A percentile compares a stretch with the other conserved stretches of the same genome.
These are phyloP conservation scores for Diversispora eburnea DNA, from an alignment of 192 early-diverging fungal species.

Conservation along the genomic window DNA sequence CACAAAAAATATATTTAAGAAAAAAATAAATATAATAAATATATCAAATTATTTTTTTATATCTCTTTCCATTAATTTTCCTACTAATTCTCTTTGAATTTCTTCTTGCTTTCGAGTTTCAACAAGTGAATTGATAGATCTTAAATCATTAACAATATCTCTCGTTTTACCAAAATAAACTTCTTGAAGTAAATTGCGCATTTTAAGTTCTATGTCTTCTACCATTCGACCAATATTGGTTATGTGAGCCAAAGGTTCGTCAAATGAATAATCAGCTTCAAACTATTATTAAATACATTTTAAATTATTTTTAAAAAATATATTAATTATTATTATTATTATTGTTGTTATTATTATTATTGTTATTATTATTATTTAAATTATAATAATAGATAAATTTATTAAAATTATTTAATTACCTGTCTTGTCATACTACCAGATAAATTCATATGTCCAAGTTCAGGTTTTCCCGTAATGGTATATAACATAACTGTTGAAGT, in stretches of 20 bases:
- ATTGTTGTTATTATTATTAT: neutral
- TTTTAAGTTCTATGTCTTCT: conserved; percentile 98
- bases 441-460: conserved; percentile 75
- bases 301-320: too few relatives aligned
- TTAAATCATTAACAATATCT: conserved; percentile 92
- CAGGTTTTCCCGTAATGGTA: conserved; percentile 67
- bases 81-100: conserved; percentile 76
- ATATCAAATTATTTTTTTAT: neutral
- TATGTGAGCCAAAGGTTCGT: conserved; percentile 74
- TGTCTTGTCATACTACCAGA: conserved; percentile 92
- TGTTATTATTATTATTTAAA: neutral
- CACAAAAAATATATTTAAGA: too few relatives aligned
- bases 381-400: neutral
- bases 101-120: conserved; percentile 74
- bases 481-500: conserved; percentile 97
- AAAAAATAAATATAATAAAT: too few relatives aligned
- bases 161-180: conserved; percentile 98
- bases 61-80: conserved; percentile 60
- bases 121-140: conserved; percentile 69
- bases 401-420: conserved; percentile 38
- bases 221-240: conserved; percentile 94
- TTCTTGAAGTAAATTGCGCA: conserved; percentile 89
- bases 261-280: conserved; percentile 79
- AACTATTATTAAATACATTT: conserved; percentile 54
- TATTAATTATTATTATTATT: neutral